A percentile compares a stretch with the other conserved stretches of the same genome.
phyloP scores from a whole-genome alignment of 352 stramenopile genomes.

The Phytophthora colocasiae region DNA sequence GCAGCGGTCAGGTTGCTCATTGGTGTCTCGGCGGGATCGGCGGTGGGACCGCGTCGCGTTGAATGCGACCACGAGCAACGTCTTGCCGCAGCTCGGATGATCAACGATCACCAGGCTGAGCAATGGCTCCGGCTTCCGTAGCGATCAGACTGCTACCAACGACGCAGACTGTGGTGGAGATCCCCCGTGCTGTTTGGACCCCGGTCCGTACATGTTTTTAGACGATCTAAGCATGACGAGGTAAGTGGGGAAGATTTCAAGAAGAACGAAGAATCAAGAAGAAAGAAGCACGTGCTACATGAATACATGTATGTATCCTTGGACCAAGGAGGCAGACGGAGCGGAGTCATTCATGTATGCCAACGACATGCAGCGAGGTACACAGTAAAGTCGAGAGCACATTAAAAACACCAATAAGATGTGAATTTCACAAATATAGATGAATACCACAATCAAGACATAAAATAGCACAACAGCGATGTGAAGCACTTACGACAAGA shows the following conservation, averaged over 20 bases:
- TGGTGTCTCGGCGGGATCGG: slow-evolving; percentile 4
- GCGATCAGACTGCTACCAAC: slow-evolving; percentile 7
- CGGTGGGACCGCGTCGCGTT: background rate
- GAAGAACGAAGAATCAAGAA: too few species aligned
- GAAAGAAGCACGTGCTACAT: background rate
- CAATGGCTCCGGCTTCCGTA: slow-evolving; percentile 1
- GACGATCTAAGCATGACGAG: background rate
- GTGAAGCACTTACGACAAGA: too few species aligned
- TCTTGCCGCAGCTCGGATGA: too few species aligned
- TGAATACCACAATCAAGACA: too few species aligned
- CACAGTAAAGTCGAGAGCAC: too few species aligned
- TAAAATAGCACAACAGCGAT: too few species aligned
- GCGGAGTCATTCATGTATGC: background rate
- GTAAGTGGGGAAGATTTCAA: background rate
- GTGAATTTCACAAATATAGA: too few species aligned
- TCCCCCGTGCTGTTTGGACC: background rate
- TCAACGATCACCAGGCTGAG: background rate
- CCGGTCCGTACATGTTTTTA: background rate
- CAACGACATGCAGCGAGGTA: background rate
- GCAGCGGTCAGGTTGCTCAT: background rate
- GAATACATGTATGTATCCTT: background rate
- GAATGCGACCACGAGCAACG: slow-evolving; percentile 3
- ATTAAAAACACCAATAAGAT: too few species aligned
- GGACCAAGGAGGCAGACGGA: background rate
- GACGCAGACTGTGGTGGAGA: background rate